These are phyloP conservation scores for Claviceps humidiphila DNA, from an alignment of 2,329 filamentous ascomycete species.

Conservation along the genomic window DNA sequence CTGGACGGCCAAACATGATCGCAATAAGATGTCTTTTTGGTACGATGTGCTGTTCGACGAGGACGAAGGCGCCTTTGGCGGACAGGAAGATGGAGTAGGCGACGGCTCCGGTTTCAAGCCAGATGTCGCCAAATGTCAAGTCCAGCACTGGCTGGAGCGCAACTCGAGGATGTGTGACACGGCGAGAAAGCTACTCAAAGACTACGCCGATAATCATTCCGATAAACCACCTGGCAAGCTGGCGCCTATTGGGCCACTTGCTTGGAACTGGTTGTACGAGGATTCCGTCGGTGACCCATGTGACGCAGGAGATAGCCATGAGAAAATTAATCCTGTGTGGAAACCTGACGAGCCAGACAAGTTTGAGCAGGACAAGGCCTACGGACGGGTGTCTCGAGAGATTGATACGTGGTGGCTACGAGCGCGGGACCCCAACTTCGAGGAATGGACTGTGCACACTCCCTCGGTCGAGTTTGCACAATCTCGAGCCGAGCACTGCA, in stretches of 20 bases:
- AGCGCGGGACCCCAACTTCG: constrained; percentile 46
- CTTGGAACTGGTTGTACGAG: constrained; percentile 43
- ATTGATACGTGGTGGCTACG: constrained; percentile 53
- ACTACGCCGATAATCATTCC: constrained; percentile 38
- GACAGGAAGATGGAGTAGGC: constrained; percentile 37
- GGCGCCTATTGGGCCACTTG: constrained; percentile 35
- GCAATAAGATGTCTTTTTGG: constrained; percentile 60
- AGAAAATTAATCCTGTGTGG: constrained; percentile 35
- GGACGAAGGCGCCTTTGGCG: constrained; percentile 32
- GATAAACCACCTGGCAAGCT: constrained; percentile 36
- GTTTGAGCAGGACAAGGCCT: constrained; percentile 44
- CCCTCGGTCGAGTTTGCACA: constrained; percentile 47
- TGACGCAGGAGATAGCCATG: constrained; percentile 24
- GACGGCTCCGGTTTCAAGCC: constrained; percentile 41
- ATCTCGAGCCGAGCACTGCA: constrained; percentile 43
- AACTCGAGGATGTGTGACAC: constrained; percentile 46
- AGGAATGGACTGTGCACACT: constrained; percentile 45
- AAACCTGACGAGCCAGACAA: constrained; percentile 40
- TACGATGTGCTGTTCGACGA: constrained; percentile 52
- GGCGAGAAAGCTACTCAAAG: constrained; percentile 38
- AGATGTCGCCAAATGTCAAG: constrained; percentile 44
- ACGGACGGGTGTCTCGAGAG: constrained; percentile 49
- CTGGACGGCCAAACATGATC: constrained; percentile 55
- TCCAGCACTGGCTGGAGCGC: constrained; percentile 48
- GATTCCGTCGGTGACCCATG: constrained; percentile 16